These are phyloP conservation scores for Pittosporum tobira DNA, from an alignment of 129 eudicot species.

Conservation along the genomic window DNA sequence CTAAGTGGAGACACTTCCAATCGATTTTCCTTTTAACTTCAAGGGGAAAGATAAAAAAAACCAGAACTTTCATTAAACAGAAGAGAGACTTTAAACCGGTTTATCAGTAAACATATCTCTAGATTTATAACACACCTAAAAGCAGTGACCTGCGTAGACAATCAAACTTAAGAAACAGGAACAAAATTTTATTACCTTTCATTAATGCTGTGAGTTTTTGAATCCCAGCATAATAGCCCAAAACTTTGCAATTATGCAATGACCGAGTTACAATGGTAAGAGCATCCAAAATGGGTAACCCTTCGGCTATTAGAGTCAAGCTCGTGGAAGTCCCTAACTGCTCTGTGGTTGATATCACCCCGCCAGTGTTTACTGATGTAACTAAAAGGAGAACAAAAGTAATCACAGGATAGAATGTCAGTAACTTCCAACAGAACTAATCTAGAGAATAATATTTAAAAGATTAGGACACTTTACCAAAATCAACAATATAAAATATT, in stretches of 20 bases:
- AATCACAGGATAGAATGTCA: neutral
- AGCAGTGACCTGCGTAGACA: neutral
- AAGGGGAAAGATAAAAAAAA: too few relatives aligned
- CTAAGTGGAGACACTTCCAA: too few relatives aligned
- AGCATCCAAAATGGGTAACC: conserved; percentile 63
- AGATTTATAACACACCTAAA: too few relatives aligned
- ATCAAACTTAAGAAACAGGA: neutral
- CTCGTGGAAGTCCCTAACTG: conserved; percentile 35
- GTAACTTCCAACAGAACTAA: neutral
- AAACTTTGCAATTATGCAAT: conserved; percentile 74
- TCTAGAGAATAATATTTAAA: neutral
- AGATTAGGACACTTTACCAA: neutral
- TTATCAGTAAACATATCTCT: too few relatives aligned
- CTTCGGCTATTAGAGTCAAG: conserved; percentile 48
- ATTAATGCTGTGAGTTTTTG: conserved; percentile 84
- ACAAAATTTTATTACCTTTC: conserved; percentile 52
- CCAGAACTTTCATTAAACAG: too few relatives aligned
- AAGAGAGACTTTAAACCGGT: too few relatives aligned
- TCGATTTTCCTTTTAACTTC: too few relatives aligned
- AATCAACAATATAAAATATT: neutral
- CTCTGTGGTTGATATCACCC: conserved; percentile 34
- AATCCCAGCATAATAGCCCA: conserved; percentile 85
- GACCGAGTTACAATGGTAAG: conserved; percentile 71
- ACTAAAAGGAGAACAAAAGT: conserved; percentile 9
- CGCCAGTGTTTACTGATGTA: conserved; percentile 23